These are phyloP conservation scores for Cyberlindnera bimundalis DNA, from an alignment of 805 yeast genomes.

Conservation along the genomic window DNA sequence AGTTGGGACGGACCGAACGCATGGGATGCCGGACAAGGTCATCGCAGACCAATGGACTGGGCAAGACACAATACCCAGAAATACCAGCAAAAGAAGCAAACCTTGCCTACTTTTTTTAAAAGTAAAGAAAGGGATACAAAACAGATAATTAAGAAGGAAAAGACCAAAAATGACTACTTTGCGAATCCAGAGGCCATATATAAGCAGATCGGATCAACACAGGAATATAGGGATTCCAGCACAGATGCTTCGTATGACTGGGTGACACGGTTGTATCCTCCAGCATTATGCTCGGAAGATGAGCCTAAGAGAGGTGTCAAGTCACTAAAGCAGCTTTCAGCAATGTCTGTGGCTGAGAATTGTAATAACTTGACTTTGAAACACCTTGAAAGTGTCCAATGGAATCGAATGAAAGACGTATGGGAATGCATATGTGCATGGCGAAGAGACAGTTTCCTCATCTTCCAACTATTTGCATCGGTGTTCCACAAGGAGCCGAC, in stretches of 20 bases:
- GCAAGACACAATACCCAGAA: not conserved
- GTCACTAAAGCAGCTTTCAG: conserved; percentile 26
- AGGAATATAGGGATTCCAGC: conserved; percentile 15
- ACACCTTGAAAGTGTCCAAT: conserved; percentile 25
- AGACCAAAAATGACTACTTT: not conserved
- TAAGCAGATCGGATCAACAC: conserved; percentile 22
- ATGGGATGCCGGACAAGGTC: conserved; percentile 4
- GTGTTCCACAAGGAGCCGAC: conserved; percentile 19
- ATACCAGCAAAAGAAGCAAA: not conserved
- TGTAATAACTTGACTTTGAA: conserved; percentile 18
- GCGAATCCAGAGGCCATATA: conserved; percentile 10
- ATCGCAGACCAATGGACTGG: no score
- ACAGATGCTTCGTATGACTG: conserved; percentile 20
- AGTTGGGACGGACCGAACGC: conserved; percentile 9
- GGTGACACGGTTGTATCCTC: conserved; percentile 15
- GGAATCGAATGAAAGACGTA: conserved; percentile 30
- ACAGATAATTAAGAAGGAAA: conserved; percentile 1
- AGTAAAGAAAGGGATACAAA: no score
- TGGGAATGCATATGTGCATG: conserved; percentile 31
- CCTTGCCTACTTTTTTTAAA: no score
- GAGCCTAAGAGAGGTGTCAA: conserved; percentile 4
- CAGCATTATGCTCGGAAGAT: conserved; percentile 9
- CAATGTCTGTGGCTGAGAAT: conserved; percentile 28
- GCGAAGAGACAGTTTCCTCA: conserved; percentile 30
- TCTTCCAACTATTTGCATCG: conserved; percentile 30